Evolutionary conservation across 208 protist genomes (phyloP).

Genomic region (Trypanosoma theileri): DNA sequence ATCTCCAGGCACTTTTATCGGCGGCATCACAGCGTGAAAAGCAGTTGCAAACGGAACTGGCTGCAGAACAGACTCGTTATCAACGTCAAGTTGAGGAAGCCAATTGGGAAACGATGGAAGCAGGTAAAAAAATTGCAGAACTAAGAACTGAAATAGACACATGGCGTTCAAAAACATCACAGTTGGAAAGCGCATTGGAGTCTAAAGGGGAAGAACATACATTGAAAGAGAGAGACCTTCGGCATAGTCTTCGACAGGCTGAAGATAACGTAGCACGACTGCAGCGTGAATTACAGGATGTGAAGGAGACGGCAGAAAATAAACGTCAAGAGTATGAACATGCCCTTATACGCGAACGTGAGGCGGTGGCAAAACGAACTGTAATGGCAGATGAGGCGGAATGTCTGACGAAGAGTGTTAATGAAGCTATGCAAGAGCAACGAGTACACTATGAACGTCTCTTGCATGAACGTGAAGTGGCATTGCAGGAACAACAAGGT

Average conservation of each 20-base stretch:
- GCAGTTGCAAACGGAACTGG: constrained; percentile 1
- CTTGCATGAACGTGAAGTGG: constrained; percentile 16
- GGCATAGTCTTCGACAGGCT: constrained; percentile 11
- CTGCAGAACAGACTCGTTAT: background rate
- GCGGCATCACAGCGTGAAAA: constrained; percentile 17
- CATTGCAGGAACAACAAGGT: constrained; percentile 9
- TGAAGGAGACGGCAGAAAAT: constrained; percentile 1
- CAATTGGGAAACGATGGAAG: constrained; percentile 19
- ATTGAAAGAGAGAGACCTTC: constrained; percentile 17
- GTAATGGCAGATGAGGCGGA: constrained; percentile 21
- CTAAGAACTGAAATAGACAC: constrained; percentile 21
- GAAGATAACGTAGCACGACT: constrained; percentile 14
- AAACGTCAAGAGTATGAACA: constrained; percentile 15
- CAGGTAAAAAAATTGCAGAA: constrained; percentile 19
- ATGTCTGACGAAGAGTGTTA: constrained; percentile 6
- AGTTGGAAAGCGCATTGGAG: constrained; percentile 12
- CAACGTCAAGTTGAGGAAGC: constrained; percentile 19
- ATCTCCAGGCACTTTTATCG: background rate
- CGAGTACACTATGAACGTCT: constrained; percentile 25
- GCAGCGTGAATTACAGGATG: constrained; percentile 3
- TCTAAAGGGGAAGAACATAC: constrained; percentile 7
- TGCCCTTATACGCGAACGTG: constrained; percentile 3
- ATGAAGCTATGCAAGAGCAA: constrained; percentile 22
- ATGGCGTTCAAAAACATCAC: constrained; percentile 6
- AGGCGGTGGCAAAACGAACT: constrained; percentile 2